Evolutionary conservation across 176 grass and related monocot genomes (phyloP), one percentile per base, ranked within the genome.

Genomic region (Poa pratensis): DNA sequence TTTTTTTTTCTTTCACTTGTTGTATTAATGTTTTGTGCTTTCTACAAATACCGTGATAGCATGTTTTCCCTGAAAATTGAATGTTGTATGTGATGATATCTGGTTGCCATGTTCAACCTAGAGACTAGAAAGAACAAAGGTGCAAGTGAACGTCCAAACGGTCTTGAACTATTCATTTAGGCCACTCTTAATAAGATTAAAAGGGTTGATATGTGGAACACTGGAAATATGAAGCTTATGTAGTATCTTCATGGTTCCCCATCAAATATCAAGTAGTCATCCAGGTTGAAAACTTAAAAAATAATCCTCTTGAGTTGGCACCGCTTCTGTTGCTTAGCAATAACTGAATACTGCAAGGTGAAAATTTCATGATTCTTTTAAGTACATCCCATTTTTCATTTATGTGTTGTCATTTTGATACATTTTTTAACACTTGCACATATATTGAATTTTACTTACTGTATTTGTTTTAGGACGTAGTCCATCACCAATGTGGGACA

Each of bases 401-500:
- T 83, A 48, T 54, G 9, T 77, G 20, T 1, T 16, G 6, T 34
- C 14, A 16, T 34, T 82, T n/a, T 75, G 48, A 84, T 74, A 37
- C 12, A 18, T 57, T 34, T 49, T 46, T 20, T 22, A 23, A 22
- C 7, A 5, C 62, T 34, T 45, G 19, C 45, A 37, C 65, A 45
- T 73, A n/a, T 84, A 43, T 63, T 49, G 26, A 53, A 45, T 62
- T 57, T 73, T 50, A 84, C 14, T 30, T 83, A 20, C n/a, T 43
- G 30, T n/a, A 40, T 34, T 82, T 69, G 11, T 69, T 84, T 42
- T 77, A 98, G 96, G 96, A 27, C 79, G 48, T 71, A 95, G 81
- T 86, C 91, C 93, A 68, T 95, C 91, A 26, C 91, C 90, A 76
- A 95, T 98, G 76, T 98, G 96, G 96, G 96, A 95, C 75, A 98